Evolutionary conservation across 2,329 filamentous ascomycete genomes (phyloP), one percentile per base, ranked within the genome.

Genomic region (Diplocarpon mali): DNA sequence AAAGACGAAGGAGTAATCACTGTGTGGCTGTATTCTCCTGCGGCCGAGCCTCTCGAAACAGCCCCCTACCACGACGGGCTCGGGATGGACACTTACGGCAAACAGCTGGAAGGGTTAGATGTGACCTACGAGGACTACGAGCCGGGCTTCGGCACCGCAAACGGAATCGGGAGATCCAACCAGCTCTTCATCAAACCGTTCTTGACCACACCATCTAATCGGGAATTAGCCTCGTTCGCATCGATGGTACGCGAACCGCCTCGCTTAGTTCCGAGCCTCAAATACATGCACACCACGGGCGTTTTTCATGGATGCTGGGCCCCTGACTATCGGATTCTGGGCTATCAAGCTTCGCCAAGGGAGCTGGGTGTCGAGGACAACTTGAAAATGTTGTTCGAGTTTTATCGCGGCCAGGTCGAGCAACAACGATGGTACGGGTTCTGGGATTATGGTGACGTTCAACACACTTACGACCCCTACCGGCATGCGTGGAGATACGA

Each of bases 121-220:
- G 73, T 80, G 16, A 81, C 77, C 0, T 81, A 81, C 46, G 77
- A 81, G 47, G 76, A 80, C 49, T 80, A 68, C 47, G 75, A 80
- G 48, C 61, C 59, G 0, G 70, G 68, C 0, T 76, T 74, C 35
- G 66, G 71, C 44, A 77, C 71, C 0, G 71, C 76, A 0, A 71
- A 73, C 40, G 77, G 77, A 0, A 71, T 80, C 28, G 73, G 68
- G 0, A 63, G 73, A 32, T 78, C 75, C 0, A 79, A 70, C 46
- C 73, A 80, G 52, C 45, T 79, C 5, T 73, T 67, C 42, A 51
- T 80, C 11, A 68, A 69, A 37, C 69, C 67, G 0, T 77, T 77
- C 41, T 67, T 68, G 1, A 58, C 59, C 13, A 80, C 76, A 0
- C 76, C 76, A 0, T 62, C 69, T 0, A 64, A 65, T 2, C 66